These are phyloP conservation scores for Sclerotiophoma versabilis DNA, from an alignment of 2,329 filamentous ascomycete species.

Conservation along the genomic window DNA sequence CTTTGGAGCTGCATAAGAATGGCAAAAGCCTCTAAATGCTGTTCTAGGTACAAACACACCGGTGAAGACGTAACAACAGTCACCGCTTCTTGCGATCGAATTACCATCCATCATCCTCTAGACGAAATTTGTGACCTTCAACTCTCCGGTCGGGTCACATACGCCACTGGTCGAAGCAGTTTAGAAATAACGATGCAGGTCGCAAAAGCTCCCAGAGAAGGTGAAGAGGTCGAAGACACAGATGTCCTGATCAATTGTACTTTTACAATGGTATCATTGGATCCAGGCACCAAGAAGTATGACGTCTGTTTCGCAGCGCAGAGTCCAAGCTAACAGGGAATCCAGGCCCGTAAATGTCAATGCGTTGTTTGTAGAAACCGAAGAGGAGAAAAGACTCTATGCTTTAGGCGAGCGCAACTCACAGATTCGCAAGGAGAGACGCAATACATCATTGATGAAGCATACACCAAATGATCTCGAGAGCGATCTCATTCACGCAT, in stretches of 20 bases:
- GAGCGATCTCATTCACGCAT: constrained; percentile 73
- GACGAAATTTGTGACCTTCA: constrained; percentile 81
- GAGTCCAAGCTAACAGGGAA: neutral
- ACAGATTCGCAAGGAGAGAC: constrained; percentile 69
- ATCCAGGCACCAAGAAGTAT: constrained; percentile 70
- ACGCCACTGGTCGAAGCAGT: constrained; percentile 75
- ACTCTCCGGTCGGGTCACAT: constrained; percentile 72
- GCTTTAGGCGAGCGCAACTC: constrained; percentile 70
- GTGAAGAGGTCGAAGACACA: constrained; percentile 62
- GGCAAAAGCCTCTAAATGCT: constrained; percentile 22
- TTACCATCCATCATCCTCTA: constrained; percentile 73
- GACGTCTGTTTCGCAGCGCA: neutral
- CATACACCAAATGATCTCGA: constrained; percentile 75
- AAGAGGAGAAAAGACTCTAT: constrained; percentile 70
- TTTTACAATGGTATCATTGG: constrained; percentile 79
- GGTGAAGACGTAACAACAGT: constrained; percentile 70
- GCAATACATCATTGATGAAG: constrained; percentile 67
- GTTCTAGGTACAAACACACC: constrained; percentile 68
- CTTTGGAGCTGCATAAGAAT: constrained; percentile 63
- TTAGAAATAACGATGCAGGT: constrained; percentile 79
- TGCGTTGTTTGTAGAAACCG: constrained; percentile 67
- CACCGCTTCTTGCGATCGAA: constrained; percentile 69
- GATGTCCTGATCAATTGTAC: constrained; percentile 74
- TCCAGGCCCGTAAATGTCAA: constrained; percentile 66
- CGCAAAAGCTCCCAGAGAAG: constrained; percentile 68